Conservation (phyloP, 2,329 filamentous ascomycete species). For the Ceratocystis cubensis region DNA sequence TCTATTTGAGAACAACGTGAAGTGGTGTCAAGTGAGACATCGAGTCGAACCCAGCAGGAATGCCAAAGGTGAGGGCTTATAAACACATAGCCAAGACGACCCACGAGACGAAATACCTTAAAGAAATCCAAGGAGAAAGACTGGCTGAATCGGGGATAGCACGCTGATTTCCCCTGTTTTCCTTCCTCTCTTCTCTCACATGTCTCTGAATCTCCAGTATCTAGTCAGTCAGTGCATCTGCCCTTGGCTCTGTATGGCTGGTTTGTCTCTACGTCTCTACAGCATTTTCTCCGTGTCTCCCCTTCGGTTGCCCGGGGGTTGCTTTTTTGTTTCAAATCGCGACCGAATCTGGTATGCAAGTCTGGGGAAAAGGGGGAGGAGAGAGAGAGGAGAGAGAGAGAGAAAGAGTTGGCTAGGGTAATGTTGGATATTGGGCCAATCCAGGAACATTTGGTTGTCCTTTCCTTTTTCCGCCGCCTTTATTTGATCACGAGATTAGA, state of each 20-base stretch:
- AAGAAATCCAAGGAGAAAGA: not conserved
- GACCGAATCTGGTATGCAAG: not conserved
- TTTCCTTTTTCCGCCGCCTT: too few relatives aligned
- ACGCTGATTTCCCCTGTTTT: not conserved
- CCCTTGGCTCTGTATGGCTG: too few relatives aligned
- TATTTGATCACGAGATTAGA: too few relatives aligned
- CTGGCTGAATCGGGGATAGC: not conserved
- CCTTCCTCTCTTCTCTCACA: not conserved
- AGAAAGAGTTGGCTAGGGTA: not conserved
- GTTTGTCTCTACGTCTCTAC: too few relatives aligned
- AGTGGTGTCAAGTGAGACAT: too few relatives aligned
- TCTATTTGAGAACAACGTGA: too few relatives aligned
- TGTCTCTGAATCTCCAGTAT: not conserved
- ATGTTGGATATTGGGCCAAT: not conserved
- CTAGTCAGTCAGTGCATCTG: not conserved
- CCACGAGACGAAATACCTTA: too few relatives aligned
- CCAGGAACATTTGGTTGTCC: not conserved
- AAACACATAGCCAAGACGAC: too few relatives aligned
- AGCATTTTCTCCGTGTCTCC: not conserved
- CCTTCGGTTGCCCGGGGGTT: not conserved
- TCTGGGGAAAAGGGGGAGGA: not conserved
- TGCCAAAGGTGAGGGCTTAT: too few relatives aligned
- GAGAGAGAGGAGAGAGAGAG: not conserved
- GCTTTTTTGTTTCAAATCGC: not conserved
- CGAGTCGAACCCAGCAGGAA: too few relatives aligned